A percentile compares a stretch with the other conserved stretches of the same genome.
phyloP scores from a whole-genome alignment of 106 monocot genomes.

The Dactylorhiza incarnata region DNA sequence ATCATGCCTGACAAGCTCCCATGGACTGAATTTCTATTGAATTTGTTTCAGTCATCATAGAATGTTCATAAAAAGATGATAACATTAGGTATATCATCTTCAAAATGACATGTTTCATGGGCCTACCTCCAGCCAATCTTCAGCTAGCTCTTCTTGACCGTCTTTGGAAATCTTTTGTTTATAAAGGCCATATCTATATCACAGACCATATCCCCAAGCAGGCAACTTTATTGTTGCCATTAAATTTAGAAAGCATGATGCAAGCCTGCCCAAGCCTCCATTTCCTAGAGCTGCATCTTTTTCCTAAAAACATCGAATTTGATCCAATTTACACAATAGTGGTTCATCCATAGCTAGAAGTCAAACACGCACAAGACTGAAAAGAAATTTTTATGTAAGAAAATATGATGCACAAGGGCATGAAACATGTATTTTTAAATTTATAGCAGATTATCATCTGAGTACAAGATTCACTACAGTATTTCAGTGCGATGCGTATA shows the following conservation, averaged over 20 bases:
- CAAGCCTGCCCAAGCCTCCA: conserved; percentile 91
- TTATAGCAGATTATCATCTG: neutral
- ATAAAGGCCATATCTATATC: conserved; percentile 86
- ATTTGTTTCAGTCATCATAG: too few species aligned
- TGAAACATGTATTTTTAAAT: neutral
- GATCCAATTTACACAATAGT: neutral
- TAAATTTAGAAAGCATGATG: conserved; percentile 93
- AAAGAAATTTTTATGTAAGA: neutral
- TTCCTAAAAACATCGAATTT: conserved; percentile 34
- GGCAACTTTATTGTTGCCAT: conserved; percentile 87
- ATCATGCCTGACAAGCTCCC: conserved; percentile 92
- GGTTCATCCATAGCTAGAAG: neutral
- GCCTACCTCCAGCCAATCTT: conserved; percentile 89
- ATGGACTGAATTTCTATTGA: conserved; percentile 86
- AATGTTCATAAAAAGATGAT: conserved; percentile 7
- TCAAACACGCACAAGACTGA: neutral
- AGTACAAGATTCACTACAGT: neutral
- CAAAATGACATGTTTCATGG: neutral
- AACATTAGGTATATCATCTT: neutral
- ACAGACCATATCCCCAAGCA: conserved; percentile 88
- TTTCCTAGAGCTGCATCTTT: conserved; percentile 97
- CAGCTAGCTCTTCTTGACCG: conserved; percentile 91
- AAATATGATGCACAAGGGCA: neutral
- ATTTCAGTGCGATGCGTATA: too few species aligned
- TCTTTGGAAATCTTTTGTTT: conserved; percentile 62